These are phyloP conservation scores for Mallotus japonicus DNA, from an alignment of 441 rosid species.

Conservation along the genomic window DNA sequence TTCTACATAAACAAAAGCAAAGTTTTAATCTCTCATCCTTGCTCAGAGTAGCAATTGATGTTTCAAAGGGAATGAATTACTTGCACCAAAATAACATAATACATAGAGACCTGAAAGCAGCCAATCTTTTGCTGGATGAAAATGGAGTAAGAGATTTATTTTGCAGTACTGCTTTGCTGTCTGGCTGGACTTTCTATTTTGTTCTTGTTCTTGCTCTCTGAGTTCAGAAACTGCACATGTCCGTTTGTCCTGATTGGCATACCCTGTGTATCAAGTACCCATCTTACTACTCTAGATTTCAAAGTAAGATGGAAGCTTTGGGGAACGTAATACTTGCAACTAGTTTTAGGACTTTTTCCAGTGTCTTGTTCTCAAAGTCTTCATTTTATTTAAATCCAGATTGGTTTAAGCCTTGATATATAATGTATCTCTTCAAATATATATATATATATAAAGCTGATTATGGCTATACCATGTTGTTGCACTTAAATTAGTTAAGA, in stretches of 20 bases:
- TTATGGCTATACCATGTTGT: not conserved
- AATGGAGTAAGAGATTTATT: slow-evolving; percentile 53
- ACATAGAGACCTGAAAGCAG: slow-evolving; percentile 66
- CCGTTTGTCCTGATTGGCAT: slow-evolving; percentile 8
- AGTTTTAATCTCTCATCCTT: slow-evolving; percentile 46
- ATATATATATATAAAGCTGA: not conserved
- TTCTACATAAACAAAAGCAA: slow-evolving; percentile 55
- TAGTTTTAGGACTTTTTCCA: no score
- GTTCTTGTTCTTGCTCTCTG: not conserved
- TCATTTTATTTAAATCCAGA: not conserved
- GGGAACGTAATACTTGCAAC: not conserved
- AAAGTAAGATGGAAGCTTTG: not conserved
- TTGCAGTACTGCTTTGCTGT: slow-evolving; percentile 12
- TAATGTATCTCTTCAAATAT: no score
- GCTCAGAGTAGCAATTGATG: slow-evolving; percentile 60
- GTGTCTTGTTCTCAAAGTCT: not conserved
- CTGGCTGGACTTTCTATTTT: slow-evolving; percentile 4
- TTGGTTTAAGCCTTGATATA: not conserved
- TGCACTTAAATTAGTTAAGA: not conserved
- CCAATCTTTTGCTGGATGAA: slow-evolving; percentile 70
- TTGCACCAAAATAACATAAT: slow-evolving; percentile 55
- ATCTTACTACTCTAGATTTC: not conserved
- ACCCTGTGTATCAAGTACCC: not conserved
- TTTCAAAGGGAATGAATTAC: slow-evolving; percentile 59
- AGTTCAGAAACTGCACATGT: not conserved